Conservation (phyloP, 345 rosid genomes). For the Hirschfeldia incana region DNA sequence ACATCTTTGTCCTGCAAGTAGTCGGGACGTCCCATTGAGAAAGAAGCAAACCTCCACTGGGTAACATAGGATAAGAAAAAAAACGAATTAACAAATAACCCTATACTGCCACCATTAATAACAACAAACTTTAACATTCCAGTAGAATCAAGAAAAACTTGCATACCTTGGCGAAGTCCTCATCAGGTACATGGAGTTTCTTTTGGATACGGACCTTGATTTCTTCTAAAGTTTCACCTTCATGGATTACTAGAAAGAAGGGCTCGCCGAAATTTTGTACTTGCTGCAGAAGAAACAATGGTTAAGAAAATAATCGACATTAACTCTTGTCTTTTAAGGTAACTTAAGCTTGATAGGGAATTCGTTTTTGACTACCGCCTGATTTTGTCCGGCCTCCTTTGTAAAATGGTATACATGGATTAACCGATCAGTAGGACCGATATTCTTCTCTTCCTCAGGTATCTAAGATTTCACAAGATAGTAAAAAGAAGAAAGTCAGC, state of each 20-base stretch:
- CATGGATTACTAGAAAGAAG: slow-evolving; percentile 87
- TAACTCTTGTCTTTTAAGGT: not conserved
- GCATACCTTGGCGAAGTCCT: slow-evolving; percentile 83
- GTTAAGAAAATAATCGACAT: not conserved
- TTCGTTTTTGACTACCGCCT: slow-evolving; percentile 41
- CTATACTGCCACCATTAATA: not conserved
- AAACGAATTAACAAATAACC: not conserved
- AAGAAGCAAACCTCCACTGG: slow-evolving; percentile 95
- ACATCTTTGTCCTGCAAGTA: slow-evolving; percentile 77
- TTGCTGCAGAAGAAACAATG: slow-evolving; percentile 54
- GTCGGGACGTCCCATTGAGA: slow-evolving; percentile 89
- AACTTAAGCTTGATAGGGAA: slow-evolving; percentile 9
- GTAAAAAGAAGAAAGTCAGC: slow-evolving; percentile 10
- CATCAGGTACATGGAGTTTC: slow-evolving; percentile 84
- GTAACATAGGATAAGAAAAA: not conserved
- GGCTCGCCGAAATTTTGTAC: slow-evolving; percentile 97
- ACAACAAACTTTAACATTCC: not conserved
- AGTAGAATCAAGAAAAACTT: not conserved
- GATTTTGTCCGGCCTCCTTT: slow-evolving; percentile 75
- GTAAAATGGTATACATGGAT: slow-evolving; percentile 90
- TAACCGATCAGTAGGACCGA: slow-evolving; percentile 78
- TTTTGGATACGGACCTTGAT: slow-evolving; percentile 75
- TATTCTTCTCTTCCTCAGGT: slow-evolving; percentile 87
- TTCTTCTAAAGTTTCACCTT: slow-evolving; percentile 84
- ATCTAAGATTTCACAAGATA: slow-evolving; percentile 47